Base-by-base conservation (phyloP, 228 moss, liverwort and hornwort genomes). In the Sphagnum fallax region DNA sequence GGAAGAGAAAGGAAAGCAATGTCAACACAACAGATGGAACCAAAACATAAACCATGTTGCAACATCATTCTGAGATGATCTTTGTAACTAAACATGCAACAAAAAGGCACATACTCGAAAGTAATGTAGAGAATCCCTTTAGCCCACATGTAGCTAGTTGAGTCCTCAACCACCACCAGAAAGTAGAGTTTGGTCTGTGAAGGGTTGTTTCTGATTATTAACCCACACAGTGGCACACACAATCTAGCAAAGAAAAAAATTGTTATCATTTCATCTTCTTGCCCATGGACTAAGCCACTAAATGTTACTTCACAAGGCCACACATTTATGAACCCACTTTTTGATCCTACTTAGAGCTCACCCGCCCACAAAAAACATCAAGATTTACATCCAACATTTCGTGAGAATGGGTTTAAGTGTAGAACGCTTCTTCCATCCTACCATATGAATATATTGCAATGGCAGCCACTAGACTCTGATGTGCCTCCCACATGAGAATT, bases 271-370 rank as follows among this genome's bases (percentile, higher is more conserved):
- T 82, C 79, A 62, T 82, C 85, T 61, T 63, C 79, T 52, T 77
- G 71, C 77, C 80, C 79, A 84, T 68, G 76, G 78, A 79, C 75
- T 85, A 87, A 69, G 73, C 87, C 81, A 83, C 71, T 52, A 50
- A 63, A 80, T 71, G 53, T 70, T 51, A 74, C 80, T 74, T 87
- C 90, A 74, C 91, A 93, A 66, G 85, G 81, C 98, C 98, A 98
- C 65, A 87, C 91, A 75, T 85, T 93, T 50, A 98, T 83, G 66
- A 88, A 90, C 61, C 93, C 93, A 67, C 63, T 88, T 68, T 93
- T 90, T 76, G 89, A 90, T 67, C 90, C 91, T 66, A 89, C 91
- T 94, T 94, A 98, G 52, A 98, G 83, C 67, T 98, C 98, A 79
- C 98, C 98, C 90, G 80, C 48, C 65, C 57, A n/a, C n/a, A n/a